Conservation (phyloP, 257 asterid genomes). For the Mitragyna speciosa region DNA sequence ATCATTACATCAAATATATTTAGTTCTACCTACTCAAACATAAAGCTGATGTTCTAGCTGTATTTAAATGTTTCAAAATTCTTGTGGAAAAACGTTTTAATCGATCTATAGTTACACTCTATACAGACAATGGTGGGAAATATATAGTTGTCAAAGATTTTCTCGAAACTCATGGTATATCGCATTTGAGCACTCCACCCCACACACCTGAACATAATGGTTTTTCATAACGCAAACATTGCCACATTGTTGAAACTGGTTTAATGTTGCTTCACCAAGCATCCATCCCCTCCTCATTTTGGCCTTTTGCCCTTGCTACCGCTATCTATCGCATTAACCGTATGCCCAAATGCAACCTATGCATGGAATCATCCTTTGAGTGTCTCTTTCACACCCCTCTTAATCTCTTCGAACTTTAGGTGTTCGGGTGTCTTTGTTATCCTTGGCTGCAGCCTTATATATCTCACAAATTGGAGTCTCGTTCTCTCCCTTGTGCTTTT, state of each 20-base stretch:
- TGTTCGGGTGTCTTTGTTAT: no score
- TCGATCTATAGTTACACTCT: background rate
- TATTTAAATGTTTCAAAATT: background rate
- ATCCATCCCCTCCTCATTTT: background rate
- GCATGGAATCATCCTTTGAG: background rate
- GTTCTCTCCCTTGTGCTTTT: background rate
- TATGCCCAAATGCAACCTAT: background rate
- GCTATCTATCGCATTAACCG: background rate
- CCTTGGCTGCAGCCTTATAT: no score
- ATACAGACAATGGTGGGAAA: background rate
- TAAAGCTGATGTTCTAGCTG: background rate
- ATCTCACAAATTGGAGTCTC: background rate
- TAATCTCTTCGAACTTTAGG: background rate
- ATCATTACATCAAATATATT: background rate
- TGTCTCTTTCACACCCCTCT: background rate
- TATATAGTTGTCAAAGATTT: background rate
- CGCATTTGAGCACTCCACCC: background rate
- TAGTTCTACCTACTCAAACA: background rate
- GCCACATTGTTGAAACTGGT: no score
- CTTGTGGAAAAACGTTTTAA: conserved; percentile 3
- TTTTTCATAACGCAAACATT: background rate
- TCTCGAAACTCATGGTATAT: background rate
- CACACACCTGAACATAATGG: conserved; percentile 9
- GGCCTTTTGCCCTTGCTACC: background rate
- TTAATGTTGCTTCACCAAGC: background rate